These are phyloP conservation scores for Leishmania tarentolae DNA, from an alignment of 208 protist genomes.

Conservation along the genomic window DNA sequence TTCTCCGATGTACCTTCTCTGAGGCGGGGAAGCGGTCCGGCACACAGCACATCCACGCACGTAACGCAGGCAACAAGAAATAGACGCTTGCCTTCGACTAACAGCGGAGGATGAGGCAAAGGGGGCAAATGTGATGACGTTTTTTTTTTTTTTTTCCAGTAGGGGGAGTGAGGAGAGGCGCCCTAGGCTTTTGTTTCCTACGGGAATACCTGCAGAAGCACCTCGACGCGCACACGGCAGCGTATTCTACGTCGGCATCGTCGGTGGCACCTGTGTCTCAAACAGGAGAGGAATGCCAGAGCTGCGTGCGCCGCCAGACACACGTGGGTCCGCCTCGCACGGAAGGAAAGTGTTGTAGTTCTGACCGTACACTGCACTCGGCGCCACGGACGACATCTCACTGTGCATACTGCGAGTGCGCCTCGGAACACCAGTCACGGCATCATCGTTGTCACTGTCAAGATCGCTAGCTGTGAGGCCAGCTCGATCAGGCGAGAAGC, in stretches of 20 bases:
- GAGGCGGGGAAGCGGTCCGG: too few species aligned
- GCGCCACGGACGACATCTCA: conserved; percentile 13
- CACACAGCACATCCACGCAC: too few species aligned
- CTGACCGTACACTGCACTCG: conserved; percentile 14
- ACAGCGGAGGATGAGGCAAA: too few species aligned
- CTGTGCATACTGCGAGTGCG: conserved; percentile 2
- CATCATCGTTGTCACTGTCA: background rate
- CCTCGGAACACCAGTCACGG: conserved; percentile 4
- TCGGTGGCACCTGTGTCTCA: background rate
- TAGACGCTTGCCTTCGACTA: background rate
- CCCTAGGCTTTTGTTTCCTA: too few species aligned
- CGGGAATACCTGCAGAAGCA: too few species aligned
- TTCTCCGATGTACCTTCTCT: too few species aligned
- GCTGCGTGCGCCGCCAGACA: background rate
- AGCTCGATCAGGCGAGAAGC: background rate
- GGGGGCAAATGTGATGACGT: too few species aligned
- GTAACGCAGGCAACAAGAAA: background rate
- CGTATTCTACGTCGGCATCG: background rate
- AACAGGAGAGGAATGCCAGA: conserved; percentile 18
- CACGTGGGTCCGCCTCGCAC: background rate
- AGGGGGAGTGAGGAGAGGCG: too few species aligned
- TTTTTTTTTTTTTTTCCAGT: too few species aligned
- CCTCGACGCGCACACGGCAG: background rate
- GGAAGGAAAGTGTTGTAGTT: conserved; percentile 10
- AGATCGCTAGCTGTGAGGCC: background rate